A percentile compares a stretch with the other conserved stretches of the same genome.
Evolutionary conservation across 495 filamentous ascomycete genomes (phyloP).

Genomic region (Penicillium coprophilum): DNA sequence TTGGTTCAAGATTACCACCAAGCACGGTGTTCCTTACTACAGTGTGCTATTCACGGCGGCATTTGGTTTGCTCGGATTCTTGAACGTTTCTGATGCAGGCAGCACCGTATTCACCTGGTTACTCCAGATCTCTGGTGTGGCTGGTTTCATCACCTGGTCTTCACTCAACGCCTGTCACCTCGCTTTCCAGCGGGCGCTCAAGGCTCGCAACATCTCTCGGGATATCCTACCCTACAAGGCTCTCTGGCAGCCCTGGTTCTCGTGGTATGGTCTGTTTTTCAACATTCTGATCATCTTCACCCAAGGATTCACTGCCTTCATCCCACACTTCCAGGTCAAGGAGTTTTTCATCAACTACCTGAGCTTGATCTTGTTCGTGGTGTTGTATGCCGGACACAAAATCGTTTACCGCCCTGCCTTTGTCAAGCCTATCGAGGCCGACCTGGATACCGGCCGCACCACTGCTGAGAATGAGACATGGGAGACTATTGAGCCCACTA

Average conservation of each 20-base stretch:
- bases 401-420: conserved; percentile 43
- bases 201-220: conserved; percentile 55
- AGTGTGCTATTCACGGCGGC: conserved; percentile 50
- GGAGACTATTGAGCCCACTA: conserved; percentile 45
- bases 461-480: conserved; percentile 44
- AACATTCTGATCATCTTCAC: conserved; percentile 64
- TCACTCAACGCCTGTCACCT: conserved; percentile 60
- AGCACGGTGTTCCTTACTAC: conserved; percentile 54
- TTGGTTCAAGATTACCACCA: conserved; percentile 51
- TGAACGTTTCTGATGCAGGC: conserved; percentile 48
- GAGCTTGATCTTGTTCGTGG: conserved; percentile 59
- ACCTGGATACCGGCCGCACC: conserved; percentile 48
- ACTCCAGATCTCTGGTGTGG: conserved; percentile 62
- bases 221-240: conserved; percentile 59
- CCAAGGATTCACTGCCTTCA: conserved; percentile 69
- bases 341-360: conserved; percentile 63
- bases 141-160: conserved; percentile 67
- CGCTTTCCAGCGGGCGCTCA: conserved; percentile 59
- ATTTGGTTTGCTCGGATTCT: conserved; percentile 53
- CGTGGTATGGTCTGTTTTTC: conserved; percentile 64
- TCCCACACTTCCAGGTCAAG: conserved; percentile 55
- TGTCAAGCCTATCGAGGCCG: conserved; percentile 45
- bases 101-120: conserved; percentile 59
- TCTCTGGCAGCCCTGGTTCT: conserved; percentile 57
- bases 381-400: conserved; percentile 61